Evolutionary conservation across 441 rosid species (phyloP).

Genomic region (Dalechampia spathulata): DNA sequence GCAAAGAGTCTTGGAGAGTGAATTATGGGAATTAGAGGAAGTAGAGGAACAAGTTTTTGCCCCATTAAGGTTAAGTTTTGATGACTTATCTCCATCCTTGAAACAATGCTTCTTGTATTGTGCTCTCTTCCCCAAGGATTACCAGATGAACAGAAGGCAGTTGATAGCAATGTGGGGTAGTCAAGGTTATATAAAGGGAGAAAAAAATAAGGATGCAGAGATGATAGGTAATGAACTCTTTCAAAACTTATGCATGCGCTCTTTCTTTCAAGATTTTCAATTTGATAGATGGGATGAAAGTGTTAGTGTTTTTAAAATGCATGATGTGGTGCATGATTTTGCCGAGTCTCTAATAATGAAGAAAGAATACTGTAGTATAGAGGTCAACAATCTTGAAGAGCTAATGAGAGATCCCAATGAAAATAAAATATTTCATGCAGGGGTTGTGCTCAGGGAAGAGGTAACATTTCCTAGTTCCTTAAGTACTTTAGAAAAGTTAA

Average conservation of each 20-base stretch:
- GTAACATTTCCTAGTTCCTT: background rate
- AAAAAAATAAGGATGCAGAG: background rate
- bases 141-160: rapidly evolving
- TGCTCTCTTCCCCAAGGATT: conserved; percentile 10
- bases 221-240: background rate
- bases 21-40: background rate
- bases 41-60: background rate
- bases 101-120: conserved; percentile 8
- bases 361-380: too few species aligned
- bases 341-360: background rate
- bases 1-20: background rate
- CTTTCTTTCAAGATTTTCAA: conserved; percentile 3
- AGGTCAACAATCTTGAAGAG: background rate
- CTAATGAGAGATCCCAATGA: too few species aligned
- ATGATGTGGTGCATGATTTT: conserved; percentile 13
- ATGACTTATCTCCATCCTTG: background rate
- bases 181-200: background rate
- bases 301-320: background rate
- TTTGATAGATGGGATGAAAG: background rate
- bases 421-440: background rate
- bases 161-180: conserved; percentile 9
- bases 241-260: background rate
- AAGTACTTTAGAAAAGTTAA: background rate
- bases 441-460: background rate
- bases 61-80: conserved; percentile 1